Conservation (phyloP, 345 rosid genomes). For the Syzygium aqueum region DNA sequence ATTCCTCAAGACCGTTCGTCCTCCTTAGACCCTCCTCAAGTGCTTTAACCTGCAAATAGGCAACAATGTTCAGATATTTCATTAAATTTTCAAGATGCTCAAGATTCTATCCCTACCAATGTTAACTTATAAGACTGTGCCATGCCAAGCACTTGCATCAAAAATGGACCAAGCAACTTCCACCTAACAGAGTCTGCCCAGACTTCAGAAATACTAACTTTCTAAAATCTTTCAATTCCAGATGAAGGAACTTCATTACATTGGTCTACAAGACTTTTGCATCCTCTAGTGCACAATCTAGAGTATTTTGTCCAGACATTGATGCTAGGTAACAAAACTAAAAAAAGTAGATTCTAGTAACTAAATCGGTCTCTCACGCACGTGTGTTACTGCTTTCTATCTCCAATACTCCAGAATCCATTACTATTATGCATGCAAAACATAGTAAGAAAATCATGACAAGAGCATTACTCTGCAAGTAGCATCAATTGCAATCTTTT, state of each 20-base stretch:
- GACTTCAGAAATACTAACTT: neutral
- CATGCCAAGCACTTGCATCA: neutral
- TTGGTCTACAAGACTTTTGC: neutral
- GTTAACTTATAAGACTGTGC: neutral
- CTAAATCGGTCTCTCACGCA: neutral
- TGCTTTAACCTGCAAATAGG: constrained; percentile 34
- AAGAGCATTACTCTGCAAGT: constrained; percentile 38
- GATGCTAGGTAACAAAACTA: neutral
- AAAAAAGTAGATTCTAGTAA: neutral
- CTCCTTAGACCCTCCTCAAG: constrained; percentile 54
- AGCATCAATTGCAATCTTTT: constrained; percentile 60
- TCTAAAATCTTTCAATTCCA: neutral
- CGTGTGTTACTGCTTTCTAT: neutral
- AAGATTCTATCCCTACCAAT: neutral
- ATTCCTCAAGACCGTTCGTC: constrained; percentile 53
- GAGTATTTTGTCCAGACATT: neutral
- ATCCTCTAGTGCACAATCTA: neutral
- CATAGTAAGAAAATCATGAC: neutral
- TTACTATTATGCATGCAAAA: neutral
- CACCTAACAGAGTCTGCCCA: neutral
- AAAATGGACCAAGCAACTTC: neutral
- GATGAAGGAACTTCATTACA: neutral
- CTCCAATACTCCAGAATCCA: neutral
- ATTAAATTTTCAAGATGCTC: neutral
- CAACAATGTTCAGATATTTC: neutral